These are phyloP conservation scores for Argentina anserina DNA, from an alignment of 306 rosid species.

Conservation along the genomic window DNA sequence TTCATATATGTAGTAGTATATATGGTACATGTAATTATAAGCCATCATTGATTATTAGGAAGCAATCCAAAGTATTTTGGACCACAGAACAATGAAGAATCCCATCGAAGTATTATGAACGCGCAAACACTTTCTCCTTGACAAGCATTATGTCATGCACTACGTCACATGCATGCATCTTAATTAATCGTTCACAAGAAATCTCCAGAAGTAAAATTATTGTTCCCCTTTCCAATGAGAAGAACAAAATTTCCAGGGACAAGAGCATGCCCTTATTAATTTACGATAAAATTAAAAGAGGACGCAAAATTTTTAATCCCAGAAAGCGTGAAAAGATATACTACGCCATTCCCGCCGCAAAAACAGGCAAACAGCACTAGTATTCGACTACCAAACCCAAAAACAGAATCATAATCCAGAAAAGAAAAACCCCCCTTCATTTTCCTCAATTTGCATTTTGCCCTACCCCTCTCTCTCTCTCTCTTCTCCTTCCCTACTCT, in stretches of 20 bases:
- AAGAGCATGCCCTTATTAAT: not conserved
- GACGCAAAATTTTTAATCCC: conserved; percentile 21
- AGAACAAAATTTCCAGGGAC: not conserved
- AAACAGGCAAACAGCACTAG: conserved; percentile 68
- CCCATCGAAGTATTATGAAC: conserved; percentile 14
- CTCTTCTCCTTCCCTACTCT: conserved; percentile 17
- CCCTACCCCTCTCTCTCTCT: conserved; percentile 18
- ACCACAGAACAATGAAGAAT: conserved; percentile 24
- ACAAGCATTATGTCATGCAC: conserved; percentile 26
- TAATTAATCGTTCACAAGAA: conserved; percentile 1
- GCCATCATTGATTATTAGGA: not conserved
- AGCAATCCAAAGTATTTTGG: conserved; percentile 13
- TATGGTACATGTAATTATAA: not conserved
- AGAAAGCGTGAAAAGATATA: conserved; percentile 16
- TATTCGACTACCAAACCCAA: conserved; percentile 7
- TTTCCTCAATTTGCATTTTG: conserved; percentile 5
- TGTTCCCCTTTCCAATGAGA: not conserved
- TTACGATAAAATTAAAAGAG: conserved; percentile 14
- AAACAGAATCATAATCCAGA: conserved; percentile 8
- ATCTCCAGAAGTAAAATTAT: not conserved
- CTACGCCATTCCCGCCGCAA: conserved; percentile 77
- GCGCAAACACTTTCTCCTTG: conserved; percentile 20
- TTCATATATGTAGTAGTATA: not conserved
- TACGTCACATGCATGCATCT: conserved; percentile 5
- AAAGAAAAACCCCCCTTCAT: conserved; percentile 1